Percentiles rank a stretch among this genome's conserved stretches.
These are phyloP conservation scores for Linum lewisii DNA, from an alignment of 345 rosid species.

Conservation along the genomic window DNA sequence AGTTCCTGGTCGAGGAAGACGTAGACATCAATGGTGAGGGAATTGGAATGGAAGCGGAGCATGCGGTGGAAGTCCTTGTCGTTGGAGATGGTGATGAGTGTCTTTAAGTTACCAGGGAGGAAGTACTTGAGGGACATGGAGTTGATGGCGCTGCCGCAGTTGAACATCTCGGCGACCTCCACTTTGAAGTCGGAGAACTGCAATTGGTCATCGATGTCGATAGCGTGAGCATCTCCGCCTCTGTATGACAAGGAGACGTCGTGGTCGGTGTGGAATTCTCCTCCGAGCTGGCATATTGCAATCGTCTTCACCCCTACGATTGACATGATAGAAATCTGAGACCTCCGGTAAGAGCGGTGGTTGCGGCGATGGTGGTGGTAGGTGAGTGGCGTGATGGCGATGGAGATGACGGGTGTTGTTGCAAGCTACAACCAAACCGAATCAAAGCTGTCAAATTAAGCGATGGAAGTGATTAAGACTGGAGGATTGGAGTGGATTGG, in stretches of 20 bases:
- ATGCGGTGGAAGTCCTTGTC: conserved; percentile 58
- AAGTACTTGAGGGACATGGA: conserved; percentile 64
- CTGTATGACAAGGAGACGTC: conserved; percentile 41
- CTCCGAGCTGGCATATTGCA: conserved; percentile 63
- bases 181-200: conserved; percentile 45
- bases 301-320: conserved; percentile 61
- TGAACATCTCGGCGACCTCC: conserved; percentile 63
- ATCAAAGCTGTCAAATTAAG: background rate
- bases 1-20: conserved; percentile 48
- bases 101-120: conserved; percentile 76
- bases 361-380: background rate
- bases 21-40: conserved; percentile 46
- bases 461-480: background rate
- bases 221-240: conserved; percentile 66
- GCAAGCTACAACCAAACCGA: background rate
- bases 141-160: conserved; percentile 15
- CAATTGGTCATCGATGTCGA: conserved; percentile 47
- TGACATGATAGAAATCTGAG: conserved; percentile 13
- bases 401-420: background rate
- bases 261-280: conserved; percentile 38
- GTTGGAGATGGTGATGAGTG: conserved; percentile 63
- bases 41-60: conserved; percentile 57
- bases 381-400: background rate
- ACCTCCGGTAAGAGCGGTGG: background rate
- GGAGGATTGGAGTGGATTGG: too few relatives aligned